phyloP scores from a whole-genome alignment of 176 grass and related monocot genomes.

The Hsuehochloa calcarea region DNA sequence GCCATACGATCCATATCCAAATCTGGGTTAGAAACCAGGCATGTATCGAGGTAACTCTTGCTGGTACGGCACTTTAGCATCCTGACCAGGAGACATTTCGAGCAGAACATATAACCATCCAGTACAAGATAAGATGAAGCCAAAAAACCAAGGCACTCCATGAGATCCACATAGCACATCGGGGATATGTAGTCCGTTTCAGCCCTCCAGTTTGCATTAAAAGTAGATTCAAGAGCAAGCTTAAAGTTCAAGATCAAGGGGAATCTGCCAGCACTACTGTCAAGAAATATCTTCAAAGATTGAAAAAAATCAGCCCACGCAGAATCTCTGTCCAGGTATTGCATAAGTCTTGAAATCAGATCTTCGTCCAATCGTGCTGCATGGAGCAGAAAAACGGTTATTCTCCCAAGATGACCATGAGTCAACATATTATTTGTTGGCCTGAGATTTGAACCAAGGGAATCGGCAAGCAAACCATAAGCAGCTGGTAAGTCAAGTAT shows the following conservation, averaged over 20 bases:
- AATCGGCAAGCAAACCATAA: slow-evolving; percentile 38
- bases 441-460: slow-evolving; percentile 17
- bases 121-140: slow-evolving; percentile 29
- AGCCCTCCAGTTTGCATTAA: not conserved
- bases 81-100: slow-evolving; percentile 55
- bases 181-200: slow-evolving; percentile 56
- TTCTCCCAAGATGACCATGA: slow-evolving; percentile 47
- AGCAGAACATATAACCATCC: slow-evolving; percentile 33
- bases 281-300: slow-evolving; percentile 42
- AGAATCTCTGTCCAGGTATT: slow-evolving; percentile 4
- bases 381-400: slow-evolving; percentile 47
- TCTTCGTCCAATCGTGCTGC: slow-evolving; percentile 32
- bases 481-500: slow-evolving; percentile 39
- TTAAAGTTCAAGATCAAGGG: slow-evolving; percentile 38
- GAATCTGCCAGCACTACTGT: slow-evolving; percentile 33
- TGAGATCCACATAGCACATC: slow-evolving; percentile 57
- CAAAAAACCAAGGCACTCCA: slow-evolving; percentile 61
- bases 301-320: slow-evolving; percentile 51
- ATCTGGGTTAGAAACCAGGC: slow-evolving; percentile 23
- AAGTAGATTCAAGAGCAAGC: slow-evolving; percentile 45
- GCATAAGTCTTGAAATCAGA: slow-evolving; percentile 23
- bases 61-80: slow-evolving; percentile 51
- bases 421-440: slow-evolving; percentile 32
- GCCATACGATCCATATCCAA: not conserved
- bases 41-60: slow-evolving; percentile 42